Conservation (phyloP, 2,329 filamentous ascomycete species). For the Bipolaris victoriae region DNA sequence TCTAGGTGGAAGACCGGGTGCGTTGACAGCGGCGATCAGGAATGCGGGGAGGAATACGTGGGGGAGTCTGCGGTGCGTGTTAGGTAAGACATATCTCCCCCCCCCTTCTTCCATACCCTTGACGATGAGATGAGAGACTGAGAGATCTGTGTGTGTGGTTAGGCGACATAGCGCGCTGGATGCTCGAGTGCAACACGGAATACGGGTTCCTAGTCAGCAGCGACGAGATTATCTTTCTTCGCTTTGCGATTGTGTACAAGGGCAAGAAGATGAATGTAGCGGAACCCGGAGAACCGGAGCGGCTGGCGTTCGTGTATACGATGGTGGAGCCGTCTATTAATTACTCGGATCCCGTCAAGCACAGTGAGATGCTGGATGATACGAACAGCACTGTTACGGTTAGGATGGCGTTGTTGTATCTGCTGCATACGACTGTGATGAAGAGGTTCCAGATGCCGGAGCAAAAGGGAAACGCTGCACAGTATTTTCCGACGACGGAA, state of each 20-base stretch:
- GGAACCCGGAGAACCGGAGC: background rate
- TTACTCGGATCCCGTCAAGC: conserved; percentile 24
- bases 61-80: conserved; percentile 28
- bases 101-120: no score
- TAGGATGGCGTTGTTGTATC: conserved; percentile 19
- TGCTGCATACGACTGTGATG: conserved; percentile 11
- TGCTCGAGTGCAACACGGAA: conserved; percentile 23
- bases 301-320: background rate
- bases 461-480: conserved; percentile 13
- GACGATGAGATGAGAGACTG: background rate
- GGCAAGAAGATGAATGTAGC: conserved; percentile 6
- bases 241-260: conserved; percentile 8
- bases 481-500: conserved; percentile 14
- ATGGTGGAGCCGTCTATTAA: conserved; percentile 19
- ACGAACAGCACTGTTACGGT: conserved; percentile 6
- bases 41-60: conserved; percentile 14
- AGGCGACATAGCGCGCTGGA: conserved; percentile 29
- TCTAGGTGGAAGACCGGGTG: conserved; percentile 21
- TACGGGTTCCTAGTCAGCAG: conserved; percentile 27
- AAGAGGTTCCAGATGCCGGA: conserved; percentile 12
- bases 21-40: conserved; percentile 19
- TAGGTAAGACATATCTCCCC: conserved; percentile 14
- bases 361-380: conserved; percentile 13
- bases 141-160: background rate
- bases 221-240: conserved; percentile 29